Evolutionary conservation across 164 flowering plant genomes (phyloP), one percentile per base, ranked within the genome.

Genomic region (Berberis vulgaris): DNA sequence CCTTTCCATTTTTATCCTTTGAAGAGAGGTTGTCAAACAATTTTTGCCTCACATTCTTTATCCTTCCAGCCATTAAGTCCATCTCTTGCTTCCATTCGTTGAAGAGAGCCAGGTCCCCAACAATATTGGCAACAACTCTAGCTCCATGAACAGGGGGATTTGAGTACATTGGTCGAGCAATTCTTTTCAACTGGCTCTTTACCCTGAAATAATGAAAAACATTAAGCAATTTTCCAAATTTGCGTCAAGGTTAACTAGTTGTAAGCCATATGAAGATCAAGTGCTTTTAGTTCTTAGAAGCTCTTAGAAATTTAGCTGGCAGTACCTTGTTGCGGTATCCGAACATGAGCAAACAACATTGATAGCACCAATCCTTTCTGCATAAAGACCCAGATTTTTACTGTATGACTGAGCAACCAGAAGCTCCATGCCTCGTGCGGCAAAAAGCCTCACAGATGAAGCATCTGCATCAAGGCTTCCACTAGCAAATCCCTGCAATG

Each of bases 381-480:
- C 86, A 79, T 94, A 94, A 42, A 90, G 89, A 60, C 98, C 97
- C 65, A 94, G 74, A 74, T 94, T 94, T 76, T 94, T 90, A 72
- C 97, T 88, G 71, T 94, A 94, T 46, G 98, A 90, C 77, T 90
- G 98, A 73, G 98, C 97, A 69, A 91, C 89, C 45, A 94, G 70
- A 74, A 91, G 71, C 80, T 94, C 98, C 91, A 90, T 68, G 43
- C 96, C 96, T 68, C 95, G 91, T 47, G 82, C 81, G 61, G 83
- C 92, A 77, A 94, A 90, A 67, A 82, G 65, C 69, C 98, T 83
- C 70, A 94, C 96, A 57, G 97, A 87, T 61, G 87, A 81, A 68
- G 98, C 97, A 82, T 94, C 98, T 70, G 46, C 86, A 73, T 90
- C 97, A 72, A 94, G 96, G 73, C 96, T 94, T 75, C 98, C 98